A percentile compares a stretch with the other conserved stretches of the same genome.
Conservation (phyloP, 768 basidiomycete species). For the Coprinopsis cinerea region DNA sequence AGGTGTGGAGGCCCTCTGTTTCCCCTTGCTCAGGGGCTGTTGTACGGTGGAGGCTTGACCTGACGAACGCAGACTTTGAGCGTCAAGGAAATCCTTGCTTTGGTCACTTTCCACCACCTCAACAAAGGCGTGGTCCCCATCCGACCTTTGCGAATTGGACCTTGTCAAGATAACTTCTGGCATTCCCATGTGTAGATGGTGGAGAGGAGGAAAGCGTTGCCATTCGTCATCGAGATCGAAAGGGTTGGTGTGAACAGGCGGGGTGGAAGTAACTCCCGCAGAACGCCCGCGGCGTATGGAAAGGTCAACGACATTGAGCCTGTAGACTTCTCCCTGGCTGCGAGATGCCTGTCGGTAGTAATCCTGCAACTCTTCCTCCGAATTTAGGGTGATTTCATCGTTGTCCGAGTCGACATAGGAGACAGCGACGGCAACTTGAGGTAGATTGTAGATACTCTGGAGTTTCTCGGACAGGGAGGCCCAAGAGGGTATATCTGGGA, state of each 20-base stretch:
- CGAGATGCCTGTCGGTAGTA: slow-evolving; percentile 43
- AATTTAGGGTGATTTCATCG: slow-evolving; percentile 73
- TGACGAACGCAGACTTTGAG: slow-evolving; percentile 15
- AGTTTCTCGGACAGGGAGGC: slow-evolving; percentile 48
- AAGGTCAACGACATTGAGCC: slow-evolving; percentile 62
- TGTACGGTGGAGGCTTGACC: slow-evolving; percentile 27
- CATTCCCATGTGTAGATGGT: slow-evolving; percentile 21
- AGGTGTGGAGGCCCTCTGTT: slow-evolving; percentile 33
- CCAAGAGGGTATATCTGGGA: slow-evolving; percentile 52
- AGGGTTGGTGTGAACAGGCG: slow-evolving; percentile 43
- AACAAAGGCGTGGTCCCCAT: slow-evolving; percentile 58
- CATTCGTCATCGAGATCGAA: slow-evolving; percentile 57
- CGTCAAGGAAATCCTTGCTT: slow-evolving; percentile 20
- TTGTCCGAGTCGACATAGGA: slow-evolving; percentile 69
- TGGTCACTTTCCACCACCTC: slow-evolving; percentile 44
- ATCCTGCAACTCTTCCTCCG: slow-evolving; percentile 73
- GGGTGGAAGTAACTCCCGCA: slow-evolving; percentile 21
- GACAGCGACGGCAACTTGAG: slow-evolving; percentile 52
- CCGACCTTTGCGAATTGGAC: slow-evolving; percentile 16
- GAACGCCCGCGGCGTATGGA: slow-evolving; percentile 29
- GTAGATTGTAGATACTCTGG: slow-evolving; percentile 44
- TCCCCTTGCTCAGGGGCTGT: slow-evolving; percentile 39
- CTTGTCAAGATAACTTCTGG: slow-evolving; percentile 6
- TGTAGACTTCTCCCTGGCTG: slow-evolving; percentile 28
- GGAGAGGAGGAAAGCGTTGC: slow-evolving; percentile 45